Conservation (phyloP, 2,329 filamentous ascomycete species). For the Pestalotiopsis sp. region DNA sequence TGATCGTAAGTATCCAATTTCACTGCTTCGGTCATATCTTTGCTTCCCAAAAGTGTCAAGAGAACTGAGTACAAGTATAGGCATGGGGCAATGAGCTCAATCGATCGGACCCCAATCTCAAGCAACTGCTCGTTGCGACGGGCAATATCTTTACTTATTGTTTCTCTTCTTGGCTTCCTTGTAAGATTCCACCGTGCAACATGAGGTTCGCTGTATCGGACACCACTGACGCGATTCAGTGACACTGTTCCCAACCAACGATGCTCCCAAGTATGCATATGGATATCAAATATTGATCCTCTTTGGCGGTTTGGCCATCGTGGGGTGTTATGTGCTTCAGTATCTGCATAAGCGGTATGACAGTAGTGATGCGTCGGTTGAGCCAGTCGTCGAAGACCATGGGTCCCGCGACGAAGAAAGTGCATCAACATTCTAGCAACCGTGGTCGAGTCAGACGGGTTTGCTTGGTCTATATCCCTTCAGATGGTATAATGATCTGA, state of each 20-base stretch:
- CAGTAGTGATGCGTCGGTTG: not conserved
- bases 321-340: not conserved
- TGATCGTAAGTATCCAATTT: not conserved
- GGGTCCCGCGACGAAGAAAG: not conserved
- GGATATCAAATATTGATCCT: not conserved
- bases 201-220: not conserved
- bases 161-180: not conserved
- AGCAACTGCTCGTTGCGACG: not conserved
- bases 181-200: not conserved
- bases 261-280: slow-evolving; percentile 2
- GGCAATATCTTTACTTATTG: not conserved
- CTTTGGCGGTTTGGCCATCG: not conserved
- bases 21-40: too few species aligned
- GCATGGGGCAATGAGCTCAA: slow-evolving; percentile 1
- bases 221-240: not conserved
- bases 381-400: not conserved
- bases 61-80: not conserved
- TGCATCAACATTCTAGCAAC: not conserved
- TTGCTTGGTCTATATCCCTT: not conserved
- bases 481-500: too few species aligned
- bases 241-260: not conserved
- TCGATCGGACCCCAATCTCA: not conserved
- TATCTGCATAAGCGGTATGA: not conserved
- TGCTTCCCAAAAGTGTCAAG: too few species aligned
- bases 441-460: not conserved